Percentiles rank a stretch among this genome's conserved stretches.
These are phyloP conservation scores for Nyssa sinensis DNA, from an alignment of 148 eudicot species.

Conservation along the genomic window DNA sequence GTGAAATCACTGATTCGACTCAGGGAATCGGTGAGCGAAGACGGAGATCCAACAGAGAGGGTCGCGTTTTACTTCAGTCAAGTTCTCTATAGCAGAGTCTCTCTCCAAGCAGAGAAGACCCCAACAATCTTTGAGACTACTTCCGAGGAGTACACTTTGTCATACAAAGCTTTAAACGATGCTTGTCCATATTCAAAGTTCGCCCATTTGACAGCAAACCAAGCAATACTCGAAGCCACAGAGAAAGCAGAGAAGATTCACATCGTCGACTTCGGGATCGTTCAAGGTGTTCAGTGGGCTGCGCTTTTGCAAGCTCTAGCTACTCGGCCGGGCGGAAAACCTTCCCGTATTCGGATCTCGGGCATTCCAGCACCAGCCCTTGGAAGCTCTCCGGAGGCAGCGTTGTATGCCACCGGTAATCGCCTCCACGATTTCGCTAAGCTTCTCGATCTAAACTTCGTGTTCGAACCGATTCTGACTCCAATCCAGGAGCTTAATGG, in stretches of 20 bases:
- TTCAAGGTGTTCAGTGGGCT: slow-evolving; percentile 96
- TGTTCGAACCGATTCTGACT: slow-evolving; percentile 56
- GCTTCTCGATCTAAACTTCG: slow-evolving; percentile 56
- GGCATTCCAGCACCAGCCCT: slow-evolving; percentile 74
- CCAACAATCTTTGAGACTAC: slow-evolving; percentile 26
- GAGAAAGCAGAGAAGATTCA: slow-evolving; percentile 55
- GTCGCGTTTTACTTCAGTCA: slow-evolving; percentile 57
- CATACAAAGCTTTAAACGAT: slow-evolving; percentile 82
- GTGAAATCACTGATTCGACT: slow-evolving; percentile 39
- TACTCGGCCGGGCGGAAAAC: slow-evolving; percentile 82
- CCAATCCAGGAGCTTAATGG: slow-evolving; percentile 47
- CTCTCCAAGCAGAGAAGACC: neutral
- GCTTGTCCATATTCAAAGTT: slow-evolving; percentile 86
- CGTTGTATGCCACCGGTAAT: slow-evolving; percentile 65
- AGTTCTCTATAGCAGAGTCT: slow-evolving; percentile 50
- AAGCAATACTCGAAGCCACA: slow-evolving; percentile 87
- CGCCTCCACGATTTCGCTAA: slow-evolving; percentile 76
- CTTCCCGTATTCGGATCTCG: slow-evolving; percentile 64
- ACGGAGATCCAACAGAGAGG: slow-evolving; percentile 69
- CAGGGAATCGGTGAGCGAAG: slow-evolving; percentile 34
- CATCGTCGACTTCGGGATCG: slow-evolving; percentile 85
- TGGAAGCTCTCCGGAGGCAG: slow-evolving; percentile 43
- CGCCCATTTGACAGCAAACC: slow-evolving; percentile 88
- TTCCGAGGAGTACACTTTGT: slow-evolving; percentile 56
- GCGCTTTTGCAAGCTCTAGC: slow-evolving; percentile 86